Conservation (phyloP, 208 protist species). For the Baffinella frigidus region DNA sequence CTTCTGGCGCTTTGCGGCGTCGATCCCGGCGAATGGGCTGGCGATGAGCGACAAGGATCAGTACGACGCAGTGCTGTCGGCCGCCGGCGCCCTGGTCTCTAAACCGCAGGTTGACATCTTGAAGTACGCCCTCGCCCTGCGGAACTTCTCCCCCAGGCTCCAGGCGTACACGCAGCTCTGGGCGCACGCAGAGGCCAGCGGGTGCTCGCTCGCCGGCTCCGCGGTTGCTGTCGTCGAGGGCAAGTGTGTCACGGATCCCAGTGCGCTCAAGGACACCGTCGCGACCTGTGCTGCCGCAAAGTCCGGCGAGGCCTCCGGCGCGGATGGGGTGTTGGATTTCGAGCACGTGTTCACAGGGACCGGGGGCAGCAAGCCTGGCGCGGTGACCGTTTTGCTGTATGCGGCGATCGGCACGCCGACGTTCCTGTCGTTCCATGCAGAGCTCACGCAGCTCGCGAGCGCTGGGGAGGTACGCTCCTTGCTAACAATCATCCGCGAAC, state of each 20-base stretch:
- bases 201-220: too few species aligned
- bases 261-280: neutral
- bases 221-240: neutral
- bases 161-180: slow-evolving; percentile 17
- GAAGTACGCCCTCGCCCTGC: neutral
- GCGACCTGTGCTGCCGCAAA: neutral
- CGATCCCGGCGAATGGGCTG: neutral
- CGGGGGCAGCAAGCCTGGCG: neutral
- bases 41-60: slow-evolving; percentile 22
- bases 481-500: too few species aligned
- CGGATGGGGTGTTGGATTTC: neutral
- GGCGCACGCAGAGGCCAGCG: too few species aligned
- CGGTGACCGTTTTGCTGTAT: slow-evolving; percentile 1
- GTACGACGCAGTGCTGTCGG: neutral
- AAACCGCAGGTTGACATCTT: neutral
- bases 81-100: neutral
- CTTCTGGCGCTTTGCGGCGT: slow-evolving; percentile 62
- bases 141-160: slow-evolving; percentile 18
- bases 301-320: neutral
- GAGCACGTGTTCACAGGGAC: neutral
- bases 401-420: slow-evolving; percentile 27
- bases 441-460: neutral
- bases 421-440: slow-evolving; percentile 1
- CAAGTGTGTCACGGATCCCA: neutral
- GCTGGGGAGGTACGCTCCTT: neutral